Conservation (phyloP, 2,329 filamentous ascomycete species). For the Tolypocladium ovalisporum region DNA sequence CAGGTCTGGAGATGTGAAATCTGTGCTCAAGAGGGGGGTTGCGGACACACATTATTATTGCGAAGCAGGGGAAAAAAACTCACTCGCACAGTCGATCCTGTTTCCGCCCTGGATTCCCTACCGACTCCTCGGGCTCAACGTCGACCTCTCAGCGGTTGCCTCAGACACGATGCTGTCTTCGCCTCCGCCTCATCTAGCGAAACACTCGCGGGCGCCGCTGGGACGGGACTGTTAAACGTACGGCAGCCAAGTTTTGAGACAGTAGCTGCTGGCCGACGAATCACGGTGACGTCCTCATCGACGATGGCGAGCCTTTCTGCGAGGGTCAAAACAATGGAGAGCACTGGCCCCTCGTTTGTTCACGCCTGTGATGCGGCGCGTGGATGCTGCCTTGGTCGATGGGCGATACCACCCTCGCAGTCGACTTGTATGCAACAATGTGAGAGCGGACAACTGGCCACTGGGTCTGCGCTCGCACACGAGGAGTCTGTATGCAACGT, state of each 20-base stretch:
- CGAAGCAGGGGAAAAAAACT: neutral
- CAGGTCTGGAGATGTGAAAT: neutral
- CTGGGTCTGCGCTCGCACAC: neutral
- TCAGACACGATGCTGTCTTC: neutral
- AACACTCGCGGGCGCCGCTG: neutral
- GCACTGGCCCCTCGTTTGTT: neutral
- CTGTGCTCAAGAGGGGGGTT: neutral
- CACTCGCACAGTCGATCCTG: neutral
- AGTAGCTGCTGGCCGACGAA: neutral
- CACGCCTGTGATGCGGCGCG: neutral
- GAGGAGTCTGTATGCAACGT: neutral
- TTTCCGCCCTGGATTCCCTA: neutral
- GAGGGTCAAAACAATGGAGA: neutral
- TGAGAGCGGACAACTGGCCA: neutral
- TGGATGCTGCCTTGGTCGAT: neutral
- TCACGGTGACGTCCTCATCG: neutral
- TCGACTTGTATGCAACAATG: neutral
- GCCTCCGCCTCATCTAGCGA: neutral
- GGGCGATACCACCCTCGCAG: neutral
- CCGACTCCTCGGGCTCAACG: neutral
- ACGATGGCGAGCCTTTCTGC: neutral
- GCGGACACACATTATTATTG: neutral
- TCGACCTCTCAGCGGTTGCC: neutral
- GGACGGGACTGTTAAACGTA: neutral
- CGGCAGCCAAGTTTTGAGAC: neutral